These are phyloP conservation scores for Termitomyces sp. DNA, from an alignment of 768 basidiomycete genomes.

Conservation along the genomic window DNA sequence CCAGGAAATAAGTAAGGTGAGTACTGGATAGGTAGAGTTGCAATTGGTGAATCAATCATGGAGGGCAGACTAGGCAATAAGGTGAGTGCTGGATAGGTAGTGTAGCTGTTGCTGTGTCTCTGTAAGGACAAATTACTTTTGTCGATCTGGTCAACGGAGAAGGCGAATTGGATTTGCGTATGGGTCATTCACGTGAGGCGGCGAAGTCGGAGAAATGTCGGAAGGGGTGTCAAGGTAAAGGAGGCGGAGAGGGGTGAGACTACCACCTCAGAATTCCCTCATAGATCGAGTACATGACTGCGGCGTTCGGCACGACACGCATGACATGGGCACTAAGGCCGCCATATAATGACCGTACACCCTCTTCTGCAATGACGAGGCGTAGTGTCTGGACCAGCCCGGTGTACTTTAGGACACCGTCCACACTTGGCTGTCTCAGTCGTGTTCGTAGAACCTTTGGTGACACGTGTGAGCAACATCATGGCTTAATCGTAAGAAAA, in stretches of 20 bases:
- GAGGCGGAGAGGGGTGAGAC: not conserved
- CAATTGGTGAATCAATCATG: not conserved
- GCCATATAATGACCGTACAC: constrained; percentile 77
- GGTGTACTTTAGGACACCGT: constrained; percentile 77
- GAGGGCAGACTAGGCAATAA: not conserved
- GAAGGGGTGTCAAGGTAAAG: not conserved
- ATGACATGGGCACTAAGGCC: constrained; percentile 93
- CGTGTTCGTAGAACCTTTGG: constrained; percentile 84
- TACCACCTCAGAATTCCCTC: constrained; percentile 73
- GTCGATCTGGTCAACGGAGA: not conserved
- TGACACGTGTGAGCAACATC: not conserved
- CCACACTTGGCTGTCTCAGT: constrained; percentile 79
- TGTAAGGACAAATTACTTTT: not conserved
- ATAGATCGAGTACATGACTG: constrained; percentile 95
- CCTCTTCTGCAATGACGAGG: constrained; percentile 87
- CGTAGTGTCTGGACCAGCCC: constrained; percentile 81
- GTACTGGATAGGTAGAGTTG: too few relatives aligned
- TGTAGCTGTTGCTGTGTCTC: not conserved
- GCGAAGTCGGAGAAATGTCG: not conserved
- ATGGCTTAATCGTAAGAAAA: not conserved
- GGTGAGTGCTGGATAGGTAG: not conserved
- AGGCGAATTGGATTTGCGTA: not conserved
- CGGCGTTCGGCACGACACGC: constrained; percentile 95
- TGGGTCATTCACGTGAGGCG: not conserved
- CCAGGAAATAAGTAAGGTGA: too few relatives aligned